Percentiles rank a stretch among this genome's conserved stretches.
Evolutionary conservation across 257 asterid genomes (phyloP).

Genomic region (Penstemon eatonii): DNA sequence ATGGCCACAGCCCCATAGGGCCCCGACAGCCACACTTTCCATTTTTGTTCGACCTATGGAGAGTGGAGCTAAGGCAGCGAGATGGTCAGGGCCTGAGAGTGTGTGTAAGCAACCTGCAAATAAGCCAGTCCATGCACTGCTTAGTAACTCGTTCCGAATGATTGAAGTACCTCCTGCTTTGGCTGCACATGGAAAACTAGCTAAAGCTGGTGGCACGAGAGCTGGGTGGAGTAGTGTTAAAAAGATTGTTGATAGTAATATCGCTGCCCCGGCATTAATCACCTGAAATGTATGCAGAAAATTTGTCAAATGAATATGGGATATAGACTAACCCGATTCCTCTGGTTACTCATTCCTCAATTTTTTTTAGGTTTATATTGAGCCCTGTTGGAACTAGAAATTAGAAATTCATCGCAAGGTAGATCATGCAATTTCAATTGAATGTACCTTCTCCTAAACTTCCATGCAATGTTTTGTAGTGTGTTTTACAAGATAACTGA

Average conservation of each 20-base stretch:
- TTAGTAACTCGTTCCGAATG: conserved; percentile 59
- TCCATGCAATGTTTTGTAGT: neutral
- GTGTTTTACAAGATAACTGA: no score
- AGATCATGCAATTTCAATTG: no score
- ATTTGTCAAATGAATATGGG: conserved; percentile 7
- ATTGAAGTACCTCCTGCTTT: conserved; percentile 31
- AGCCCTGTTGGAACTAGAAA: no score
- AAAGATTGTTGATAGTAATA: conserved; percentile 58
- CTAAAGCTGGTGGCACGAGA: conserved; percentile 69
- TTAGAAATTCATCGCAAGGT: no score
- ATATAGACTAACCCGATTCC: neutral
- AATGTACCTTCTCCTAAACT: neutral
- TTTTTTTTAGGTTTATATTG: neutral
- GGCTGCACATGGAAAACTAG: conserved; percentile 59
- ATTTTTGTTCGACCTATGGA: conserved; percentile 80
- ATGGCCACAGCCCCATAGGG: conserved; percentile 99
- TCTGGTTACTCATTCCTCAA: neutral
- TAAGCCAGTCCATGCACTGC: conserved; percentile 97
- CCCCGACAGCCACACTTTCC: conserved; percentile 96
- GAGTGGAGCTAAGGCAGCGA: conserved; percentile 96
- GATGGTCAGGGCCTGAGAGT: conserved; percentile 94
- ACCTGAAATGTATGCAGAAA: conserved; percentile 45
- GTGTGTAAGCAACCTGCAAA: conserved; percentile 98
- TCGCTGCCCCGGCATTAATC: conserved; percentile 48
- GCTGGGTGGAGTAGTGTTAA: conserved; percentile 55